These are phyloP conservation scores for Aciculoconidium aculeatum DNA, from an alignment of 805 yeast genomes.

Conservation along the genomic window DNA sequence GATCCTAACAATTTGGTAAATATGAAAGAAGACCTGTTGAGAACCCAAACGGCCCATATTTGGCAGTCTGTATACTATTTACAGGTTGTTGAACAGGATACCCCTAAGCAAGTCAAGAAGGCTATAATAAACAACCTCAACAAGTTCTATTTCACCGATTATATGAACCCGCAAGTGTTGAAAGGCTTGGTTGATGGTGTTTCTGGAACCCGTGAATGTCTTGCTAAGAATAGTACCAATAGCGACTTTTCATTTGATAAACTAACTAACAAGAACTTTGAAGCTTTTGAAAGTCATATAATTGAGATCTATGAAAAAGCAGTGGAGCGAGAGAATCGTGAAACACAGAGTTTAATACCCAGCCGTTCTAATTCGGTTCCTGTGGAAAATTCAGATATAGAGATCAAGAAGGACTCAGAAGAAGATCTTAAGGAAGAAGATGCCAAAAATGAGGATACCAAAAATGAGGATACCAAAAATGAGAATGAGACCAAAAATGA, in stretches of 20 bases:
- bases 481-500: slow-evolving; percentile 1
- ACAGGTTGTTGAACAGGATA: slow-evolving; percentile 43
- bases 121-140: slow-evolving; percentile 46
- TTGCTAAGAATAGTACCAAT: slow-evolving; percentile 17
- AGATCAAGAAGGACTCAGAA: slow-evolving; percentile 6
- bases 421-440: slow-evolving; percentile 5
- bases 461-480: slow-evolving; percentile 1
- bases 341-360: too few species aligned
- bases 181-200: slow-evolving; percentile 29
- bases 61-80: slow-evolving; percentile 52
- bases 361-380: slow-evolving; percentile 4
- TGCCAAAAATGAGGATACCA: too few species aligned
- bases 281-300: slow-evolving; percentile 23
- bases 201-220: slow-evolving; percentile 24
- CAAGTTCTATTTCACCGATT: slow-evolving; percentile 34
- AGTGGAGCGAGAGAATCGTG: slow-evolving; percentile 14
- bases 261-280: slow-evolving; percentile 24
- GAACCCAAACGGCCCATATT: slow-evolving; percentile 46
- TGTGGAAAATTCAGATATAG: slow-evolving; percentile 8
- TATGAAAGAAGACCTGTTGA: slow-evolving; percentile 34
- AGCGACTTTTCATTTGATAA: slow-evolving; percentile 30
- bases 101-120: slow-evolving; percentile 48
- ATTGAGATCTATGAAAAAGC: slow-evolving; percentile 21
- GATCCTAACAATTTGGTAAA: slow-evolving; percentile 67
- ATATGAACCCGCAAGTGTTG: slow-evolving; percentile 23